Evolutionary conservation across 352 stramenopile genomes (phyloP).

Genomic region (Globisporangium barbulae): DNA sequence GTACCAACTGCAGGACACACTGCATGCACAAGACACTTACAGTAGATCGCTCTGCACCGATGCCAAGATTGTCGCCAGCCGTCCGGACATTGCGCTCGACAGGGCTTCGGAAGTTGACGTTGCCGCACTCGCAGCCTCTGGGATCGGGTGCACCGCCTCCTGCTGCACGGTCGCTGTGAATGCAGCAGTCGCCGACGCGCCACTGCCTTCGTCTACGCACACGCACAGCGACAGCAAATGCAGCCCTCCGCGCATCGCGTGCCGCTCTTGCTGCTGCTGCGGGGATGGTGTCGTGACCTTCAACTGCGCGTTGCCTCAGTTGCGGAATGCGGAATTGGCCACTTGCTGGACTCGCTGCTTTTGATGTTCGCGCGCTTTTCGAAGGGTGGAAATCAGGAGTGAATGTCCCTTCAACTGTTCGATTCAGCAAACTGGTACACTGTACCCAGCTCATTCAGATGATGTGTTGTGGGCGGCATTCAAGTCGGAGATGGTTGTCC

Average conservation of each 20-base stretch:
- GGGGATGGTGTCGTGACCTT: background rate
- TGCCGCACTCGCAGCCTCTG: background rate
- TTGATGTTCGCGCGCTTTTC: constrained; percentile 9
- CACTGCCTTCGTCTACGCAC: constrained; percentile 13
- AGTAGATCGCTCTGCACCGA: constrained; percentile 30
- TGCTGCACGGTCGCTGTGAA: constrained; percentile 21
- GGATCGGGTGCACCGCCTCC: constrained; percentile 11
- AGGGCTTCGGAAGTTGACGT: background rate
- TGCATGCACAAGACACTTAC: constrained; percentile 23
- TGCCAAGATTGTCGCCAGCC: constrained; percentile 38
- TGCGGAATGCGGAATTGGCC: constrained; percentile 16
- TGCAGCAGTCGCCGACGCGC: constrained; percentile 16
- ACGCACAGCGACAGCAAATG: constrained; percentile 58
- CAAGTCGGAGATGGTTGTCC: constrained; percentile 47
- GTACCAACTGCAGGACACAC: background rate
- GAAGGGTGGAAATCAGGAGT: constrained; percentile 14
- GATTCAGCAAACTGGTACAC: background rate
- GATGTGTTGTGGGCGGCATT: background rate
- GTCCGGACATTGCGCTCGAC: constrained; percentile 14
- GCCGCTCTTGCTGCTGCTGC: constrained; percentile 5
- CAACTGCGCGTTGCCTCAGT: constrained; percentile 7
- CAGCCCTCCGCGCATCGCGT: constrained; percentile 44
- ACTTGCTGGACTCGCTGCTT: background rate
- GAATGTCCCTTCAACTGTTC: constrained; percentile 14
- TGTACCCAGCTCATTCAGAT: background rate